Evolutionary conservation across 2,329 filamentous ascomycete species (phyloP).

Genomic region (Pestalotiopsis sp.): DNA sequence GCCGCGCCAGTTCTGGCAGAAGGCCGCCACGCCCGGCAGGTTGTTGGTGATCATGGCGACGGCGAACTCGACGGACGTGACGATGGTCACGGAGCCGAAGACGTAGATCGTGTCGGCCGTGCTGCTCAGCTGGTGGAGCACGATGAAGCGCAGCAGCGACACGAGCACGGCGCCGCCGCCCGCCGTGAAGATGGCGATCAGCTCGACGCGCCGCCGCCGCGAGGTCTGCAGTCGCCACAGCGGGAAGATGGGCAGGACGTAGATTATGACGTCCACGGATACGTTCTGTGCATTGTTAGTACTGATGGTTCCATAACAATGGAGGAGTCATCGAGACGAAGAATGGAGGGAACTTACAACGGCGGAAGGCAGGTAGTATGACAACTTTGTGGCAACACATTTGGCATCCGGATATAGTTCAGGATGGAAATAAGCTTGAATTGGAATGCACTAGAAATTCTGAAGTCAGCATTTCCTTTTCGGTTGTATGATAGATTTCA

Average conservation of each 20-base stretch:
- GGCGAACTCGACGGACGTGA: slow-evolving; percentile 32
- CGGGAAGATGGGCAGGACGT: slow-evolving; percentile 38
- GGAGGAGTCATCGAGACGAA: too few relatives aligned
- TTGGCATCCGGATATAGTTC: slow-evolving; percentile 21
- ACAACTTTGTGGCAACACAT: not conserved
- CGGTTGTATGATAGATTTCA: not conserved
- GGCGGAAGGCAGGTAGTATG: not conserved
- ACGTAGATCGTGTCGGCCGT: slow-evolving; percentile 28
- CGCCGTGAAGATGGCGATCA: slow-evolving; percentile 27
- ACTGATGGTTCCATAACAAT: not conserved
- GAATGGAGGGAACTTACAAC: not conserved
- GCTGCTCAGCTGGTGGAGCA: slow-evolving; percentile 38
- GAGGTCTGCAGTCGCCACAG: slow-evolving; percentile 46
- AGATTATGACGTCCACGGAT: slow-evolving; percentile 23
- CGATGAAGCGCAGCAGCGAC: slow-evolving; percentile 43
- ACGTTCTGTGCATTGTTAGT: slow-evolving; percentile 4
- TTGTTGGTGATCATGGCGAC: slow-evolving; percentile 34
- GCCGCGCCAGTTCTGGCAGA: slow-evolving; percentile 18
- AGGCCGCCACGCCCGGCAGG: slow-evolving; percentile 31
- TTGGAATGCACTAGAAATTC: slow-evolving; percentile 30
- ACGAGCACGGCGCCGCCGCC: slow-evolving; percentile 29
- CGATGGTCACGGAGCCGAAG: slow-evolving; percentile 33
- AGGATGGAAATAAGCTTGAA: slow-evolving; percentile 29
- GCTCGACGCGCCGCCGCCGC: slow-evolving; percentile 18
- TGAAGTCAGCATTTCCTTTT: not conserved